Percentiles rank a stretch among this genome's conserved stretches.
Evolutionary conservation across 768 basidiomycete species (phyloP).

Genomic region (Lactifluus hygrophoroides): DNA sequence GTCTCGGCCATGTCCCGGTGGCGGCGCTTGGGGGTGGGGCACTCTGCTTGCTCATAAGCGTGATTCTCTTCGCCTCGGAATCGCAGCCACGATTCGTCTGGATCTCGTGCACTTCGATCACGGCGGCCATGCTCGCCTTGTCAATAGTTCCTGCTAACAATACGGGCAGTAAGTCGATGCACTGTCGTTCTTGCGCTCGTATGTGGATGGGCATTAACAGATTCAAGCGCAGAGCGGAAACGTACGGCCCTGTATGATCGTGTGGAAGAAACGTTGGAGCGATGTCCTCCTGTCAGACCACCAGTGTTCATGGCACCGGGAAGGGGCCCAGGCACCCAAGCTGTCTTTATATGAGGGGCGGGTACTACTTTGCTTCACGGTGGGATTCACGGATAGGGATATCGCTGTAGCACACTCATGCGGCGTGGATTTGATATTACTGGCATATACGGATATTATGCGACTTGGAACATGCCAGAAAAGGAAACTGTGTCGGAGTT

Average conservation of each 20-base stretch:
- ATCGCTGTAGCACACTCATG: not conserved
- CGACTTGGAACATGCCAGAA: no score
- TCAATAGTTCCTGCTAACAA: not conserved
- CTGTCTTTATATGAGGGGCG: not conserved
- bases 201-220: not conserved
- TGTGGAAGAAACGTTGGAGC: conserved; percentile 5
- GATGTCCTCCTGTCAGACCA: conserved; percentile 1
- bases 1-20: conserved; percentile 4
- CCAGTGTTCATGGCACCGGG: not conserved
- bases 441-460: no score
- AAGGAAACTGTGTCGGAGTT: no score
- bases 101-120: conserved; percentile 5
- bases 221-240: not conserved
- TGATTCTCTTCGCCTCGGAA: conserved; percentile 1
- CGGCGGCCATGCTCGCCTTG: not conserved
- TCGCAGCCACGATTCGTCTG: conserved; percentile 9
- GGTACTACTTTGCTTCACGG: not conserved
- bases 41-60: conserved; percentile 10
- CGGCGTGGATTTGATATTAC: no score
- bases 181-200: not conserved
- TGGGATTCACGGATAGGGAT: not conserved
- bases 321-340: not conserved
- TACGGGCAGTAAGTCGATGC: not conserved
- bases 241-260: conserved; percentile 4
- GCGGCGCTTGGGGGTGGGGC: conserved; percentile 2